Evolutionary conservation across 768 basidiomycete genomes (phyloP), one percentile per base, ranked within the genome.

Genomic region (Amanita inopinata): DNA sequence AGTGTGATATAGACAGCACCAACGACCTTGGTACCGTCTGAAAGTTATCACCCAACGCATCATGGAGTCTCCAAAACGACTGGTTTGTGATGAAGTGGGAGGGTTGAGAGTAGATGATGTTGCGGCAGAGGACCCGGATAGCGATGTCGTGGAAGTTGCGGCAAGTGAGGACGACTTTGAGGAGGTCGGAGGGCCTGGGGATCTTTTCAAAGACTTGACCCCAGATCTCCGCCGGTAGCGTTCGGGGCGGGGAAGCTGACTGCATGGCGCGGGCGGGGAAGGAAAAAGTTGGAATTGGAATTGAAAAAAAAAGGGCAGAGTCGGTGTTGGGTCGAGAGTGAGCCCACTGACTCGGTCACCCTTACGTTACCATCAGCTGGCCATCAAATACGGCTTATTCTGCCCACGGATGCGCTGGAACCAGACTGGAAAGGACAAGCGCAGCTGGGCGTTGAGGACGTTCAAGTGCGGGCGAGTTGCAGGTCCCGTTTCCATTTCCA

Each of bases 51-150:
- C n/a, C 0, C 18, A 12, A 19, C 19, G 4, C 47, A 43, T 9
- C 18, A 11, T 41, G 23, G 9, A n/a, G n/a, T n/a, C 38, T 22
- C 52, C 50, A 53, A 18, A 53, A 51, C 0, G 33, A 18, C 5
- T 33, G 41, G 22, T 53, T 53, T n/a, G 32, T 28, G 17, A 46
- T 37, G 11, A 39, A 53, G 22, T 19, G n/a, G 33, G 48, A 37
- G 1, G 52, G 54, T 9, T 31, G 42, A 1, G 40, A 32, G 51
- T 53, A 56, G 10, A 47, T 47, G 6, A 56, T 17, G 6, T 49
- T 41, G 36, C 52, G 50, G 35, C 51, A 49, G 27, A 56, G 50
- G 5, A 46, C 40, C 6, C 47, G 36, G 12, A 53, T 46, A 2
- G 47, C 39, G 30, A 22, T 17, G 1, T 15, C 14, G 10, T 10